Conservation (phyloP, 495 filamentous ascomycete species). For the Trichoderma gamsii region DNA sequence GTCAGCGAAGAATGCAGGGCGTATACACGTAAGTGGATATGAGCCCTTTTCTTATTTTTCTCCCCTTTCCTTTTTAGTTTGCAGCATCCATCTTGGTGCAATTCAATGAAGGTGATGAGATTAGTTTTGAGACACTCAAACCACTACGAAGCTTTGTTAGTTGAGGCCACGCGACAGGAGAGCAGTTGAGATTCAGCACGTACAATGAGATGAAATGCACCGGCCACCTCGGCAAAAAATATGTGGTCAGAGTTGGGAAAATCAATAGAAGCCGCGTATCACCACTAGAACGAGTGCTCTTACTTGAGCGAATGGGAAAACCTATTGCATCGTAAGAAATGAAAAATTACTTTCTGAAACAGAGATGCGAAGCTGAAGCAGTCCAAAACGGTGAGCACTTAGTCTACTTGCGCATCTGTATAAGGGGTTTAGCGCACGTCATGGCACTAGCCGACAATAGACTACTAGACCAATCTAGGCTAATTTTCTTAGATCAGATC, state of each 20-base stretch:
- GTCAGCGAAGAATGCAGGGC: neutral
- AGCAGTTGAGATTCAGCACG: neutral
- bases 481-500: neutral
- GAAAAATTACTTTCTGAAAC: neutral
- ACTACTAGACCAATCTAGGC: neutral
- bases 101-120: neutral
- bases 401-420: neutral
- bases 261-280: neutral
- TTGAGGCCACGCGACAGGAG: constrained; percentile 5
- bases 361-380: neutral
- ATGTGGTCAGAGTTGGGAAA: neutral
- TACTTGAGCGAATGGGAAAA: neutral
- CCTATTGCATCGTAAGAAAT: neutral
- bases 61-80: neutral
- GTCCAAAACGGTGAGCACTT: neutral
- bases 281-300: neutral
- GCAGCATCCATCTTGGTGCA: neutral
- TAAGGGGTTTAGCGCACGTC: neutral
- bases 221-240: neutral
- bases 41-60: neutral
- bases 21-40: neutral
- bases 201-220: neutral
- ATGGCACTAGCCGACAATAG: neutral
- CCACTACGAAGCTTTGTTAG: neutral
- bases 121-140: neutral